Conservation (phyloP, 805 yeast genomes). For the Hanseniaspora meyeri region DNA sequence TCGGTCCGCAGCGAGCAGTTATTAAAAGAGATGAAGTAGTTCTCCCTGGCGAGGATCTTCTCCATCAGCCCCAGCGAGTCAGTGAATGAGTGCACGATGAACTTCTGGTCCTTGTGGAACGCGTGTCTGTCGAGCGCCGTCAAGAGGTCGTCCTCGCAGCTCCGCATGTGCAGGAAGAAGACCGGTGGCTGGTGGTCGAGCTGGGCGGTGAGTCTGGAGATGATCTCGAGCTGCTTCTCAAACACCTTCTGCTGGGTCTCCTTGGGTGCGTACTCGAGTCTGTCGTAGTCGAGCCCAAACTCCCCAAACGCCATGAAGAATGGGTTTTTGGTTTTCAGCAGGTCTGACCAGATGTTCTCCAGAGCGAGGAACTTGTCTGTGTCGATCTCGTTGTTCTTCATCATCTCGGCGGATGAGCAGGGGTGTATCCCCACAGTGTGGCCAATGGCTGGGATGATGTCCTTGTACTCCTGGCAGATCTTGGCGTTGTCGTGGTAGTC, state of each 20-base stretch:
- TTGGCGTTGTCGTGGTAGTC: conserved; percentile 56
- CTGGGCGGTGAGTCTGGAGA: conserved; percentile 19
- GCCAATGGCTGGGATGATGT: conserved; percentile 27
- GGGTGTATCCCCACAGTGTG: conserved; percentile 95
- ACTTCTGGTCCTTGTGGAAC: conserved; percentile 34
- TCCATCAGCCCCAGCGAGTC: conserved; percentile 59
- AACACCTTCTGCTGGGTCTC: conserved; percentile 60
- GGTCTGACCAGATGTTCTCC: conserved; percentile 36
- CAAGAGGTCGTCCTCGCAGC: conserved; percentile 69
- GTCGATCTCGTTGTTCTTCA: conserved; percentile 15
- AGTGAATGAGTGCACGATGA: conserved; percentile 94
- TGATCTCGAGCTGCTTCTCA: conserved; percentile 55
- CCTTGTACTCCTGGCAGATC: conserved; percentile 34
- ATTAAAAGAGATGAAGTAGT: conserved; percentile 60
- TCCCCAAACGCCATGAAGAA: conserved; percentile 84
- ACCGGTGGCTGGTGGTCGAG: conserved; percentile 54
- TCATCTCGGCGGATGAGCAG: conserved; percentile 58
- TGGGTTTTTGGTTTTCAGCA: conserved; percentile 34
- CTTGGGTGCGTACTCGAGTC: conserved; percentile 62
- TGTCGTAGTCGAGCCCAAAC: conserved; percentile 87
- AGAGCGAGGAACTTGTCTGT: conserved; percentile 30
- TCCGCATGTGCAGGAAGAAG: conserved; percentile 80
- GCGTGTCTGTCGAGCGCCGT: conserved; percentile 44
- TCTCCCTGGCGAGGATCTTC: conserved; percentile 28
- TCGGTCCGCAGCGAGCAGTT: conserved; percentile 78